A percentile compares a stretch with the other conserved stretches of the same genome.
Evolutionary conservation across 495 filamentous ascomycete species (phyloP).

Genomic region (Xylaria longipes): DNA sequence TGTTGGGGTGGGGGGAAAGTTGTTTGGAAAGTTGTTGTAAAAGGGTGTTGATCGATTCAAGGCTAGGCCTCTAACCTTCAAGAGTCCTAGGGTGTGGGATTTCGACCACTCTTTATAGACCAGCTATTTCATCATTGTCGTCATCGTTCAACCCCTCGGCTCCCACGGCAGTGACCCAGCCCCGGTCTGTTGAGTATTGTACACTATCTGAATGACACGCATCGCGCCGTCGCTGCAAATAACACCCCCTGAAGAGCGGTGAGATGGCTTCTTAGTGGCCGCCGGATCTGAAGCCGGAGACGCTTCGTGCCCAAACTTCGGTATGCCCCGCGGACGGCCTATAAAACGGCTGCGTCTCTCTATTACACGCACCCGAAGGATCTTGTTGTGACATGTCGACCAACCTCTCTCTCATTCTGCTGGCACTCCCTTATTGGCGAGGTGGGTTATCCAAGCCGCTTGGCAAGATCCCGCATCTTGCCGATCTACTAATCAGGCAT

Average conservation of each 20-base stretch:
- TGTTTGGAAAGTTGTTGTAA: slow-evolving; percentile 17
- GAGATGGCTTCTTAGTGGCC: slow-evolving; percentile 16
- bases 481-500: slow-evolving; percentile 13
- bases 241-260: slow-evolving; percentile 18
- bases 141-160: slow-evolving; percentile 13
- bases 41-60: slow-evolving; percentile 22
- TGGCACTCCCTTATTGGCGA: slow-evolving; percentile 26
- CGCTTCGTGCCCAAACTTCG: not conserved
- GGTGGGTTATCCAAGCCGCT: not conserved
- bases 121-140: not conserved
- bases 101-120: slow-evolving; percentile 21
- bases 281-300: not conserved
- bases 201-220: slow-evolving; percentile 9
- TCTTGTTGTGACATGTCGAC: not conserved
- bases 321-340: slow-evolving; percentile 7
- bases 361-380: not conserved
- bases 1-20: slow-evolving; percentile 19
- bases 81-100: slow-evolving; percentile 14
- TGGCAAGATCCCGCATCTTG: slow-evolving; percentile 14
- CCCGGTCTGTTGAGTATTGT: not conserved
- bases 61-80: slow-evolving; percentile 25
- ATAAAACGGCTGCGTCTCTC: not conserved
- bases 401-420: slow-evolving; percentile 10
- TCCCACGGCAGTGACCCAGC: not conserved
- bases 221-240: slow-evolving; percentile 15